These are phyloP conservation scores for Neocucurbitaria cava DNA, from an alignment of 2,329 filamentous ascomycete genomes.

Conservation along the genomic window DNA sequence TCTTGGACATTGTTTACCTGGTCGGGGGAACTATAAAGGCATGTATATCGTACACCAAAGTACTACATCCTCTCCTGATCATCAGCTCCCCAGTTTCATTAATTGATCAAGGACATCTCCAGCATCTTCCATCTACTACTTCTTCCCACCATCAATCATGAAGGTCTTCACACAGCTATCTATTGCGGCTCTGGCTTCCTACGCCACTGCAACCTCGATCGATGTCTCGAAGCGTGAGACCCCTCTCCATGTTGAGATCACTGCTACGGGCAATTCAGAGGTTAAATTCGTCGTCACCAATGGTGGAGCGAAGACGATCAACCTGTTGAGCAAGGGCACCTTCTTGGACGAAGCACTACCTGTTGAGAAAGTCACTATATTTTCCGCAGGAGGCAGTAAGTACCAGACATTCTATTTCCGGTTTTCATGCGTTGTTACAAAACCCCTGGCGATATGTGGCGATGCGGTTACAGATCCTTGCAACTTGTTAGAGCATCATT, in stretches of 20 bases:
- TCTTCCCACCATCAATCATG: constrained; percentile 25
- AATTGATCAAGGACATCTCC: constrained; percentile 10
- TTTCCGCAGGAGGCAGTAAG: constrained; percentile 53
- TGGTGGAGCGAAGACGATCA: constrained; percentile 58
- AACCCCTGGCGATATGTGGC: not conserved
- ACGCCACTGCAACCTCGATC: constrained; percentile 35
- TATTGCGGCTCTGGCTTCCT: constrained; percentile 35
- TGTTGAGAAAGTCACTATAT: constrained; percentile 62
- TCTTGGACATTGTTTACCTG: constrained; percentile 5
- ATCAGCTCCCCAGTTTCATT: constrained; percentile 15
- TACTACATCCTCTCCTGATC: constrained; percentile 27
- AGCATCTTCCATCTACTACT: not conserved
- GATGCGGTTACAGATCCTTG: not conserved
- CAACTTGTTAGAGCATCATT: not conserved
- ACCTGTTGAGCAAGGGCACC: constrained; percentile 62
- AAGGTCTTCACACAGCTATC: constrained; percentile 36
- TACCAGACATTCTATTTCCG: constrained; percentile 4
- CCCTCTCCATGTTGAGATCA: constrained; percentile 48
- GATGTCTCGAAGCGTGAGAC: constrained; percentile 47
- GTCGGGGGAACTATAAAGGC: constrained; percentile 32
- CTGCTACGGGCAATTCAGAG: constrained; percentile 59
- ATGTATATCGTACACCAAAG: constrained; percentile 6
- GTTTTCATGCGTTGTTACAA: not conserved
- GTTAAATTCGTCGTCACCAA: constrained; percentile 64
- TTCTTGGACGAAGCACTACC: constrained; percentile 59